Conservation (phyloP, 495 filamentous ascomycete species). For the Poronia punctata region DNA sequence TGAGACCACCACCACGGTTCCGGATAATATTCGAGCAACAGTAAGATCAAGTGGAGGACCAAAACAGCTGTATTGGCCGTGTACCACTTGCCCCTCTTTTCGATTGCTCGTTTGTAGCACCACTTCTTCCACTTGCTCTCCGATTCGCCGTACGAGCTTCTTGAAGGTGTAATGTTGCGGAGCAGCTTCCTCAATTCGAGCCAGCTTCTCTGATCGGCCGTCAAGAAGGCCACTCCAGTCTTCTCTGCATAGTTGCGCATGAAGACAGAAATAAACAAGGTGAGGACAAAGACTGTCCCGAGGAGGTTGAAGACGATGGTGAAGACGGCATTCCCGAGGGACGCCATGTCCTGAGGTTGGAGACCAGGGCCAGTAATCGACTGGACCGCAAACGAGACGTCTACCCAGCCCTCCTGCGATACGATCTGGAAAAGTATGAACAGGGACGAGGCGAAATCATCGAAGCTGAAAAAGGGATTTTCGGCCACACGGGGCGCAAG, state of each 20-base stretch:
- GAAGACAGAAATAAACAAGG: constrained; percentile 97
- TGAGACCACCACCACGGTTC: constrained; percentile 59
- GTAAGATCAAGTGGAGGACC: constrained; percentile 71
- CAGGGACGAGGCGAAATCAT: constrained; percentile 83
- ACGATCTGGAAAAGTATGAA: constrained; percentile 99
- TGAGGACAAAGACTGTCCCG: constrained; percentile 94
- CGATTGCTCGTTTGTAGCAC: constrained; percentile 90
- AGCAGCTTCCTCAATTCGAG: constrained; percentile 90
- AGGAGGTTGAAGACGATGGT: constrained; percentile 96
- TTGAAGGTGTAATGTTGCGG: constrained; percentile 88
- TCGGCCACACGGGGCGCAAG: constrained; percentile 70
- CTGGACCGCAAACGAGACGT: constrained; percentile 79
- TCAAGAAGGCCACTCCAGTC: constrained; percentile 93
- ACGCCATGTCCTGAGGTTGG: constrained; percentile 60
- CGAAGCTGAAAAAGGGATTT: constrained; percentile 87
- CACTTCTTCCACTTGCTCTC: constrained; percentile 74
- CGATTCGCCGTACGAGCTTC: constrained; percentile 68
- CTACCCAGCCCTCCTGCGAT: constrained; percentile 94
- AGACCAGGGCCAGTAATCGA: constrained; percentile 66
- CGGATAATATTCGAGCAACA: constrained; percentile 80
- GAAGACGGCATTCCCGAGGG: constrained; percentile 84
- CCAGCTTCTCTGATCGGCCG: constrained; percentile 95
- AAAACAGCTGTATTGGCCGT: constrained; percentile 68
- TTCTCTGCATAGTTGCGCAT: constrained; percentile 99
- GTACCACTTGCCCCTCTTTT: constrained; percentile 94